Evolutionary conservation across 176 grass and related monocot genomes (phyloP), one percentile per base, ranked within the genome.

Genomic region (Stipa capillata): DNA sequence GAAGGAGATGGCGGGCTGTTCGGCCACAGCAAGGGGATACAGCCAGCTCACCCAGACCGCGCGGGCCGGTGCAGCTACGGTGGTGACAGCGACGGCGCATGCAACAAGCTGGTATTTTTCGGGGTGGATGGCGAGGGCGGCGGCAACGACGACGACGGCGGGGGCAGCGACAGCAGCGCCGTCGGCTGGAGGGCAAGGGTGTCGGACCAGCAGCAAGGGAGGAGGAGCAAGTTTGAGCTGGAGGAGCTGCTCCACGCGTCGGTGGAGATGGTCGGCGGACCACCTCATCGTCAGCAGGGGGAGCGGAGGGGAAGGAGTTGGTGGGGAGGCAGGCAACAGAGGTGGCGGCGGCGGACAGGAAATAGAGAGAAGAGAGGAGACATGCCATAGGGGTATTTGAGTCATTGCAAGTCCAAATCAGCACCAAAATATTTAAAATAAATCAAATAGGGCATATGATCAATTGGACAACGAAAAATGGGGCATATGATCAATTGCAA

Each of bases 191-290:
- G 65, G 82, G 73, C 9, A 2, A 83, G 35, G 6, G 49, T 25
- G 20, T 34, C 74, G 34, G 77, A 80, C 17, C 82, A 33, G 78
- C n/a, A n/a, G n/a, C 81, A 57, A 28, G 50, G 21, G 84, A 62
- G 71, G 62, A 77, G 78, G 44, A 85, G 49, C 36, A 72, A 87
- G 78, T 93, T 94, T 69, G 87, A 88, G 80, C 87, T 97, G 42
- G 94, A 97, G 72, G 91, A 97, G 82, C 77, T 97, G 54, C 85
- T 94, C 42, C 87, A 91, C 47, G 94, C 94, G 34, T 97, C 94
- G 11, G 89, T 89, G 8, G 91, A 97, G 86, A 93, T 97, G 85
- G 91, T 97, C 11, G 94, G 94, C 4, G n/a, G n/a, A n/a, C n/a
- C n/a, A n/a, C n/a, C n/a, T n/a, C n/a, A n/a, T n/a, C n/a, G n/a